Evolutionary conservation across 164 flowering plant genomes (phyloP), one percentile per base, ranked within the genome.

Genomic region (Pachysandra terminalis): DNA sequence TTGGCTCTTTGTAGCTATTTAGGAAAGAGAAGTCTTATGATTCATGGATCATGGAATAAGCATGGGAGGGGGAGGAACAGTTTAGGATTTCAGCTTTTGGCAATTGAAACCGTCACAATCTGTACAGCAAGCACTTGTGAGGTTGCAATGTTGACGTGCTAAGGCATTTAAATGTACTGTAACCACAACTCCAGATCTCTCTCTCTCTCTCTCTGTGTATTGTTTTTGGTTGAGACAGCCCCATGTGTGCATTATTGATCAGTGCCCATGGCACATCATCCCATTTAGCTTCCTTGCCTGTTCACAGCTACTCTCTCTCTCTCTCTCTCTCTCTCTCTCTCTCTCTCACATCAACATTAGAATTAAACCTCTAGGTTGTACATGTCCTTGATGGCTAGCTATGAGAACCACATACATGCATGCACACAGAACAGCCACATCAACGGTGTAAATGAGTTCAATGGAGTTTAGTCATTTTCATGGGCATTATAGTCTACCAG

Each of bases 241-340:
- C 79, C 89, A 83, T 84, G 86, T 84, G 86, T 79, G 74, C 63
- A 74, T 82, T 75, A 78, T 86, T 81, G 74, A 60, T n/a, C 15
- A 12, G 61, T 74, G 74, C 69, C 63, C 52, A 48, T 41, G 10
- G 45, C 45, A 40, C 45, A 12, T 5, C 51, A 45, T 1, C 51
- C 17, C 40, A 45, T 17, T 32, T 27, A 5, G 59, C 24, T 17
- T n/a, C 14, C 56, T 53, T 53, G 57, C 12, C 68, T 65, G 49
- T 16, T 53, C 21, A 53, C 45, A 40, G 24, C 15, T 35, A 40
- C 61, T 6, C 12, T 27, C 19, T 21, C 9, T 58, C 25, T 58
- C n/a, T 13, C n/a, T n/a, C n/a, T n/a, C n/a, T n/a, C n/a, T n/a
- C n/a, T n/a, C n/a, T n/a, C 37, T 32, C 37, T 3, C n/a, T n/a